Conservation (phyloP, 305 asterid species). For the Solanum hybrid region DNA sequence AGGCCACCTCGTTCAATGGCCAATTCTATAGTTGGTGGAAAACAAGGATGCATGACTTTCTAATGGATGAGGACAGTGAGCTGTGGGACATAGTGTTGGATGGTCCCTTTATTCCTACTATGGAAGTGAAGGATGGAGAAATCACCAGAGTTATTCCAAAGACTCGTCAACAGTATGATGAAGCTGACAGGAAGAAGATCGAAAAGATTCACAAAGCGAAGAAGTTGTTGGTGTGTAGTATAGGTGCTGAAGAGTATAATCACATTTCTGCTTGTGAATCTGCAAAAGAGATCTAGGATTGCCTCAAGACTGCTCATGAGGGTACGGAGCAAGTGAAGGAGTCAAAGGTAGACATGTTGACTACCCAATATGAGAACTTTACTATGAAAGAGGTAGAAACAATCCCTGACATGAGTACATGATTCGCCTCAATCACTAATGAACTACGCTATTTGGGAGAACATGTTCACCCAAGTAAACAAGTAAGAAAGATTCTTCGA, state of each 20-base stretch:
- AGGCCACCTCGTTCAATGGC: background rate
- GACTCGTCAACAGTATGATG: background rate
- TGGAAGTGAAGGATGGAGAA: background rate
- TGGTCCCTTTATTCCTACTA: background rate
- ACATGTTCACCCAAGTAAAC: background rate
- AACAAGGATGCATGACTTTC: background rate
- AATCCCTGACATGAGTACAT: background rate
- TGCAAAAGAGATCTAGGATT: background rate
- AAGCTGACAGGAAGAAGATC: background rate
- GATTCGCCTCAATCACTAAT: background rate
- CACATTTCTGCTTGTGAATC: background rate
- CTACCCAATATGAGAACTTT: background rate
- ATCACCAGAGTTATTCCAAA: background rate
- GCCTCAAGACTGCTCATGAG: background rate
- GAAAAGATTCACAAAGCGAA: background rate
- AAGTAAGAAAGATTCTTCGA: background rate
- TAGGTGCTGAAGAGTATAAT: background rate
- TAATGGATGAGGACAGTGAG: background rate
- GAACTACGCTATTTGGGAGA: background rate
- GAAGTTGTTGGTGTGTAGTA: background rate
- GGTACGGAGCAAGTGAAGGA: background rate
- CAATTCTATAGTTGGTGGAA: background rate
- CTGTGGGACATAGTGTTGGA: background rate
- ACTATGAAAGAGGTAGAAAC: background rate
- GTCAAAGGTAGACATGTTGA: background rate